Evolutionary conservation across 768 basidiomycete genomes (phyloP).

Genomic region (Russula vinacea): DNA sequence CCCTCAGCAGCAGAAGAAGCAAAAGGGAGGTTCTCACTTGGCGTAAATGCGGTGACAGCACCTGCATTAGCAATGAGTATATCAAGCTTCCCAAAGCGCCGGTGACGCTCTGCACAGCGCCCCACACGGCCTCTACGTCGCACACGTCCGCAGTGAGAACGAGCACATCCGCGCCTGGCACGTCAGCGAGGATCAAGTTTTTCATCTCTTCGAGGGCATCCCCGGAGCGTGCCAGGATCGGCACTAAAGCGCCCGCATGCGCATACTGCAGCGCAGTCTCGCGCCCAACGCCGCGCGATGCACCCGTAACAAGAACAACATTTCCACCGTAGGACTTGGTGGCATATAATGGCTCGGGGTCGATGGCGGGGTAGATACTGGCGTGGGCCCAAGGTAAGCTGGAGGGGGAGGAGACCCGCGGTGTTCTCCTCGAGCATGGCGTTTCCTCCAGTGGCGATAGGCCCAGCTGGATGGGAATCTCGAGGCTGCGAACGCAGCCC

Average conservation of each 20-base stretch:
- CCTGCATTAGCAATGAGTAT: constrained; percentile 14
- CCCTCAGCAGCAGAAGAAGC: not conserved
- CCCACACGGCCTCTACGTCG: not conserved
- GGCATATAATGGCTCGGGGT: not conserved
- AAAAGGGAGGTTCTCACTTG: not conserved
- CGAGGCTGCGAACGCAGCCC: too few relatives aligned
- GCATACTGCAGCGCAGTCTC: constrained; percentile 14
- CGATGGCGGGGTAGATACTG: constrained; percentile 16
- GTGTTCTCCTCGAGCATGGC: too few relatives aligned
- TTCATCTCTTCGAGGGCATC: constrained; percentile 7
- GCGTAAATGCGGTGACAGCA: not conserved
- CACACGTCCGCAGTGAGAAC: constrained; percentile 9
- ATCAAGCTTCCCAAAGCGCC: constrained; percentile 17
- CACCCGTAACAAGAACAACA: constrained; percentile 15
- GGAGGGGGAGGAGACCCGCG: too few relatives aligned
- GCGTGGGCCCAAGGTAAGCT: too few relatives aligned
- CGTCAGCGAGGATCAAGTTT: not conserved
- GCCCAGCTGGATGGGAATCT: too few relatives aligned
- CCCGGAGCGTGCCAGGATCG: not conserved
- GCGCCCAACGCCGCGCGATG: constrained; percentile 19
- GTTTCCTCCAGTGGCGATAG: too few relatives aligned
- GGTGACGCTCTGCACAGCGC: not conserved
- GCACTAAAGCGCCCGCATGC: constrained; percentile 6
- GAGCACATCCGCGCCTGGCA: not conserved
- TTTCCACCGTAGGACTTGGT: not conserved